phyloP scores from a whole-genome alignment of 2,329 filamentous ascomycete genomes.

The Thielaviopsis musarum region DNA sequence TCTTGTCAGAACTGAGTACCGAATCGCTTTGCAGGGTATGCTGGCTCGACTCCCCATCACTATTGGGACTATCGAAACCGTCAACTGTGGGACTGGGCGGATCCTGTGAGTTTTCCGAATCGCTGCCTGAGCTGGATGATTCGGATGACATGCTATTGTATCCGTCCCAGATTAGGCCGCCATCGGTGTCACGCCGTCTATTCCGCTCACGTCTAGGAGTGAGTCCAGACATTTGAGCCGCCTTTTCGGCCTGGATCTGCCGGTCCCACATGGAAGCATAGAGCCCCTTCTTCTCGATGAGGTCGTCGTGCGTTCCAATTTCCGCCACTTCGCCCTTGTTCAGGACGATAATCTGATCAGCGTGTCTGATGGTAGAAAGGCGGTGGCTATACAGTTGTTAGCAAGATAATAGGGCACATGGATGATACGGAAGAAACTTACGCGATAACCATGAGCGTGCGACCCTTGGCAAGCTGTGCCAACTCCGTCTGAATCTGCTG shows the following conservation, averaged over 20 bases:
- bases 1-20: not conserved
- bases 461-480: constrained; percentile 61
- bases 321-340: constrained; percentile 63
- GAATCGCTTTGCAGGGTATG: not conserved
- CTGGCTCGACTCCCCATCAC: not conserved
- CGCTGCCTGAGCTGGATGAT: constrained; percentile 18
- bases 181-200: constrained; percentile 10
- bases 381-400: constrained; percentile 40
- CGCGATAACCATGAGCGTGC: constrained; percentile 91
- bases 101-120: not conserved
- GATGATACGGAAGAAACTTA: constrained; percentile 28
- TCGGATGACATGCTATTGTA: constrained; percentile 28
- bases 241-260: constrained; percentile 63
- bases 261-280: constrained; percentile 83
- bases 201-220: constrained; percentile 26
- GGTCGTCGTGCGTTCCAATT: constrained; percentile 60
- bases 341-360: constrained; percentile 70
- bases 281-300: constrained; percentile 51
- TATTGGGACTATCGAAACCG: not conserved
- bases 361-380: constrained; percentile 69
- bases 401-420: not conserved
- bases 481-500: constrained; percentile 84
- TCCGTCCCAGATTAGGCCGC: constrained; percentile 26
- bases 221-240: constrained; percentile 39
- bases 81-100: not conserved